Conservation (phyloP, 2,329 filamentous ascomycete species). For the Daldinia eschscholtzii region DNA sequence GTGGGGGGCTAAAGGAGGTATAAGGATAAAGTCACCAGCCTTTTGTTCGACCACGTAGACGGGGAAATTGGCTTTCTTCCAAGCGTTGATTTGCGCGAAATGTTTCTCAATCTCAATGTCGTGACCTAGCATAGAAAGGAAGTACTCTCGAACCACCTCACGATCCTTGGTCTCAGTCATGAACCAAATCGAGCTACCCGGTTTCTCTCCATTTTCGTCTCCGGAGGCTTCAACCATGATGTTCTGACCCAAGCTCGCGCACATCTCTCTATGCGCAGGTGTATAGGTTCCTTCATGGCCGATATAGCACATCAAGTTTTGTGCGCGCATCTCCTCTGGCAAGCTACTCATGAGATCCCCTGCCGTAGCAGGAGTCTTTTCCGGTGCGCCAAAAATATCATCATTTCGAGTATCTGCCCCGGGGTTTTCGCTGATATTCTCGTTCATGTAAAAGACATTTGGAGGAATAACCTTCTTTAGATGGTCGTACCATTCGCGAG, state of each 20-base stretch:
- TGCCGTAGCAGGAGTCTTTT: slow-evolving; percentile 74
- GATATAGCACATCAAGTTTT: slow-evolving; percentile 98
- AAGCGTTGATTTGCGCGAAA: slow-evolving; percentile 94
- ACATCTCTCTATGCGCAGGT: slow-evolving; percentile 96
- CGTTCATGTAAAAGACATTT: slow-evolving; percentile 90
- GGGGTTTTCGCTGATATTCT: slow-evolving; percentile 67
- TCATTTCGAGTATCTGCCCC: slow-evolving; percentile 52
- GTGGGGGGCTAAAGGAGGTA: slow-evolving; percentile 94
- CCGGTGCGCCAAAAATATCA: slow-evolving; percentile 62
- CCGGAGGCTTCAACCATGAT: slow-evolving; percentile 96
- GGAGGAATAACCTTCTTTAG: slow-evolving; percentile 83
- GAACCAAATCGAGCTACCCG: slow-evolving; percentile 96
- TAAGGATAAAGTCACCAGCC: slow-evolving; percentile 90
- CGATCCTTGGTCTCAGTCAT: slow-evolving; percentile 98
- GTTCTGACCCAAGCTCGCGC: slow-evolving; percentile 93
- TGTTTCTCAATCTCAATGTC: slow-evolving; percentile 98
- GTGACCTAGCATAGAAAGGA: slow-evolving; percentile 90
- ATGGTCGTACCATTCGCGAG: slow-evolving; percentile 84
- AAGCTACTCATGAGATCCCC: slow-evolving; percentile 97
- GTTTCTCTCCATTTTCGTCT: slow-evolving; percentile 77
- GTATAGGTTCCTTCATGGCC: slow-evolving; percentile 98
- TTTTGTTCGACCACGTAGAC: slow-evolving; percentile 94
- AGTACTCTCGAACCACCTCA: slow-evolving; percentile 91
- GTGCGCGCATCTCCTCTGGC: slow-evolving; percentile 86
- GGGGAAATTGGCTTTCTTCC: slow-evolving; percentile 93